A percentile compares a stretch with the other conserved stretches of the same genome.
phyloP scores from a whole-genome alignment of 441 rosid species.

The Erodium trifolium region DNA sequence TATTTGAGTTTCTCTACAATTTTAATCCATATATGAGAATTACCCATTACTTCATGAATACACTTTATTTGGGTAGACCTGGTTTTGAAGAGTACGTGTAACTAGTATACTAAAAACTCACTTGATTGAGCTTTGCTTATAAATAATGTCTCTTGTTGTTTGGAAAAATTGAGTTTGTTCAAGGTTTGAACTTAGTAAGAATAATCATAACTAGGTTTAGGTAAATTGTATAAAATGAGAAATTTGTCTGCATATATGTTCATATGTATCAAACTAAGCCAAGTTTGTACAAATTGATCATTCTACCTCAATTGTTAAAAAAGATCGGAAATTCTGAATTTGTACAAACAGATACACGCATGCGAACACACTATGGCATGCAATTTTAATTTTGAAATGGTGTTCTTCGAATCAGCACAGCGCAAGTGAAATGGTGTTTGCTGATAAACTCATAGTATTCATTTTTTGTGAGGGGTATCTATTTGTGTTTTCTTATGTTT shows the following conservation, averaged over 20 bases:
- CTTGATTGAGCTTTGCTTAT: not conserved
- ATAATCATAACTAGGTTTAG: not conserved
- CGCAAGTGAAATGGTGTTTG: not conserved
- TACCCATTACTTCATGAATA: not conserved
- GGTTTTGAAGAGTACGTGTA: not conserved
- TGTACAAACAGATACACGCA: not conserved
- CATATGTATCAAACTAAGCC: not conserved
- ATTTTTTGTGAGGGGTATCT: not conserved
- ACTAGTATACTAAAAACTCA: not conserved
- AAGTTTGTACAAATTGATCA: not conserved
- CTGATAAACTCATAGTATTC: not conserved
- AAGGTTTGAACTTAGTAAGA: too few species aligned
- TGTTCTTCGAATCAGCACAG: not conserved
- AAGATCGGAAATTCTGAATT: not conserved
- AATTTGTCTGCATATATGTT: not conserved
- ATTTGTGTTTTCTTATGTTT: slow-evolving; percentile 9
- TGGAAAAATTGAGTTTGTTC: not conserved
- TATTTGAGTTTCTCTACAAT: not conserved
- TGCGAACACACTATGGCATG: not conserved
- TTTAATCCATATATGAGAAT: not conserved
- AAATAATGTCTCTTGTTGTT: not conserved
- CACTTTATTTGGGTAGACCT: not conserved
- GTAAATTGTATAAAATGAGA: not conserved
- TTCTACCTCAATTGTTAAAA: not conserved
- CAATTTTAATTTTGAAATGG: not conserved